Evolutionary conservation across 805 yeast species (phyloP), one percentile per base, ranked within the genome.

Genomic region (Cyberlindnera veronae): DNA sequence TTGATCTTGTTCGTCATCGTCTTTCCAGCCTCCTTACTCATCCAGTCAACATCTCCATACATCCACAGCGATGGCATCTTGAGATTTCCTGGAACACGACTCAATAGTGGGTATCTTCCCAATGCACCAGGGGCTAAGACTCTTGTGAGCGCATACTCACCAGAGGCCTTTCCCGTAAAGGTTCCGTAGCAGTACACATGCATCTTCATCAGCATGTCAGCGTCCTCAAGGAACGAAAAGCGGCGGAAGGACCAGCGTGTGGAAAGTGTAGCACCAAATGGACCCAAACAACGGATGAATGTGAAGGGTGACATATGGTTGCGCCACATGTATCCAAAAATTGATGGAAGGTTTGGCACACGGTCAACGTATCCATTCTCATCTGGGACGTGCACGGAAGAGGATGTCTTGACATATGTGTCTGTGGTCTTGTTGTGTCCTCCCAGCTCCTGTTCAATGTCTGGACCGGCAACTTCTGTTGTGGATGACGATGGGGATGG

Each of bases 31-130:
- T 67, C 69, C 38, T 68, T 74, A 45, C 76, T 75, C 87, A 81
- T 81, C 88, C 88, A 81, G 57, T 81, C 88, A 28, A 60, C 63
- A 44, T 79, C 85, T 9, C 88, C 88, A 51, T 81, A 81, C 18
- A 79, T 46, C 81, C 84, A 78, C 22, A 78, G 57, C 12, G 53
- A 42, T 6, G 55, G 53, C 23, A 50, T 46, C 32, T 50, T 42
- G 48, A 44, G 53, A 36, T 69, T 59, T 34, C 48, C 62, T 13
- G 67, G 78, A 49, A 70, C 59, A 50, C 86, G 66, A 46, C 75
- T 80, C 23, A 75, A 47, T 32, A 81, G 57, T 3, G 88, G 87
- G 29, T 75, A 56, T 47, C 73, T 69, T 0, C 85, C 74, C 17
- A 70, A 44, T 0, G 80, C 80, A 11, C 81, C 83, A 7, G 79